Base-by-base conservation (phyloP, 1,284 basidiomycete species). In the Somion occarium region DNA sequence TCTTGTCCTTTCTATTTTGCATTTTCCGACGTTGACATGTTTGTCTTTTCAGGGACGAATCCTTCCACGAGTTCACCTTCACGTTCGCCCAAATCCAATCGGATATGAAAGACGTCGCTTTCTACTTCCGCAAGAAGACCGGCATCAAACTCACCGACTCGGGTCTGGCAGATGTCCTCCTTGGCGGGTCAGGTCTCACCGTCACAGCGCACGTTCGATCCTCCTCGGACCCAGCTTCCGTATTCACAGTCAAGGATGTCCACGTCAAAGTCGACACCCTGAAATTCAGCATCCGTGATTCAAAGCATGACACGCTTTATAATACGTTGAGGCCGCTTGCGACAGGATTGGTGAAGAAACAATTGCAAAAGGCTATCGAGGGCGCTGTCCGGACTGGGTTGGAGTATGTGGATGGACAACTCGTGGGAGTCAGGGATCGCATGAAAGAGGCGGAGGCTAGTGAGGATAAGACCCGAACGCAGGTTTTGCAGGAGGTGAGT, bases 71-170 rank as follows among this genome's bases (percentile, higher is more conserved):
- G 57, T 80, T 94, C 61, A 82, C 76, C 15, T 64, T 95, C 51
- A 82, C 79, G 4, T 73, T 94, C 37, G 74, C 75, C 24, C 94
- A 98, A 69, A 91, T 98, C 63, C 95, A 98, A 69, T 87, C 89
- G n/a, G 93, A 96, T 63, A 87, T 97, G 78, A 81, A 88, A 38
- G 93, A 97, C 61, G 90, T 97, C 19, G 85, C 88, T 12, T 96
- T 97, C 68, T 93, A 88, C 65, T 91, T 91, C 69, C 76, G 73
- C 57, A 88, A 81, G 73, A 91, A 91, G 75, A 75, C 72, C 0
- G 90, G 90, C 3, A 79, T 91, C 61, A 91, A 88, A 75, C 71
- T 97, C 64, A 80, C 72, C 42, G 96, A 98, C 72, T 85, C 83
- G n/a, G 96, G 95, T 58, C 70, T 96, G 26, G 94, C 94, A 19